Base-by-base conservation (phyloP, 129 eudicot species). In the Flaveria linearis region DNA sequence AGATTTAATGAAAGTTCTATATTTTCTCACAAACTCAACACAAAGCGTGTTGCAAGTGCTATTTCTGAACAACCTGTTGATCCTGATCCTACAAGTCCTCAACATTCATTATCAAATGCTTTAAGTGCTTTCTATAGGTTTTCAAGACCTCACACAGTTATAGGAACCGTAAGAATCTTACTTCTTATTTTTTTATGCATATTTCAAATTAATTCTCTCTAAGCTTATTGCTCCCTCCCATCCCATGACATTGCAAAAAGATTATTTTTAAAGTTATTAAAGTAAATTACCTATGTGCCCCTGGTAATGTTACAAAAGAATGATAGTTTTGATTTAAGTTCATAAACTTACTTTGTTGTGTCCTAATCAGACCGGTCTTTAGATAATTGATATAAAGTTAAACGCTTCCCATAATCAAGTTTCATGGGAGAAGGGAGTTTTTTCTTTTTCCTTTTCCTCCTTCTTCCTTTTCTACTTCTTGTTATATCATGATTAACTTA, bases 131-230 rank as follows among this genome's bases (percentile, higher is more conserved):
- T 94, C 82, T 87, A 91, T 83, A 84, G 92, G 78, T 94, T 94
- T 84, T 94, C 99, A 45, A 83, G 99, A 75, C 99, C 99, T 83
- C 99, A 94, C 74, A 94, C 99, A 10, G 90, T 94, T 75, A 91
- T 91, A 79, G 99, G 99, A 84, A 94, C 99, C 18, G 99, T 94
- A 85, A 86, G 83, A 81, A 82, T 78, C 70, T 51, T 33, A 20
- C 56, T 75, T 25, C 18, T 43, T 78, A 11, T 1, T 46, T 64
- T 46, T 41, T 30, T 3, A 12, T 64, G 10, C 56, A 60, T 57
- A 13, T 42, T 16, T 68, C 11, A 73, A 16, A n/a, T 28, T 68
- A 28, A 9, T 73, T 68, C 46, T 61, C 30, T 64, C 11, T 25
- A 22, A 47, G 3, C 7, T 33, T 63, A 49, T 46, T 62, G 30